A percentile compares a stretch with the other conserved stretches of the same genome.
Evolutionary conservation across 164 flowering plant genomes (phyloP).

Genomic region (Aristolochia californica): DNA sequence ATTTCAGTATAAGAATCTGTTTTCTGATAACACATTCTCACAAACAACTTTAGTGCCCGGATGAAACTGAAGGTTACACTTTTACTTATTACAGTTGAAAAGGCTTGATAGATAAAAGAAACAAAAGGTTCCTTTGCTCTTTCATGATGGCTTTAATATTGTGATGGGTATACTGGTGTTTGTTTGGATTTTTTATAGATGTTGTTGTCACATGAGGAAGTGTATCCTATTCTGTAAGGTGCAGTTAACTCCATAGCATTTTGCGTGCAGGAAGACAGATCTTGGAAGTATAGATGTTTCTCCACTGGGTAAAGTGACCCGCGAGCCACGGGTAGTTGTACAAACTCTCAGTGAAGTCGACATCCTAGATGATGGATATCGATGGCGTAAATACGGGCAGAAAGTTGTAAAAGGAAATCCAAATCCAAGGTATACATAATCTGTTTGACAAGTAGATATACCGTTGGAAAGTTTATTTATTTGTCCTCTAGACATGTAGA

Average conservation of each 20-base stretch:
- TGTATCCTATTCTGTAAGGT: neutral
- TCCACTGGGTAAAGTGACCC: conserved; percentile 14
- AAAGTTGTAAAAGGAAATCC: conserved; percentile 33
- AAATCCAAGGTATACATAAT: conserved; percentile 22
- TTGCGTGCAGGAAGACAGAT: conserved; percentile 16
- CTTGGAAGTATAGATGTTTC: conserved; percentile 10
- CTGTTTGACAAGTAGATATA: neutral
- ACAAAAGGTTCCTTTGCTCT: too few relatives aligned
- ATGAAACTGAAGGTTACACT: too few relatives aligned
- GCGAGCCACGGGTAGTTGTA: conserved; percentile 34
- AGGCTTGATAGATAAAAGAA: too few relatives aligned
- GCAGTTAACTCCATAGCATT: neutral
- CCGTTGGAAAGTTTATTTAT: neutral
- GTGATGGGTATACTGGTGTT: too few relatives aligned
- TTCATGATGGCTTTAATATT: too few relatives aligned
- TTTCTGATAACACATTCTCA: neutral
- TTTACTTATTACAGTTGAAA: too few relatives aligned
- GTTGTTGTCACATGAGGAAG: too few relatives aligned
- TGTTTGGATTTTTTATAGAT: too few relatives aligned
- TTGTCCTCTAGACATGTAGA: neutral
- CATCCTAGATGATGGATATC: conserved; percentile 32
- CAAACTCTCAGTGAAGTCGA: conserved; percentile 34
- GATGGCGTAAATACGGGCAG: conserved; percentile 32
- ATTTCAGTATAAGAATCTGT: neutral
- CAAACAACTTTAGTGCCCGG: too few relatives aligned